Evolutionary conservation across 192 early-diverging fungal species (phyloP).

Genomic region (Obelidium mucronatum): DNA sequence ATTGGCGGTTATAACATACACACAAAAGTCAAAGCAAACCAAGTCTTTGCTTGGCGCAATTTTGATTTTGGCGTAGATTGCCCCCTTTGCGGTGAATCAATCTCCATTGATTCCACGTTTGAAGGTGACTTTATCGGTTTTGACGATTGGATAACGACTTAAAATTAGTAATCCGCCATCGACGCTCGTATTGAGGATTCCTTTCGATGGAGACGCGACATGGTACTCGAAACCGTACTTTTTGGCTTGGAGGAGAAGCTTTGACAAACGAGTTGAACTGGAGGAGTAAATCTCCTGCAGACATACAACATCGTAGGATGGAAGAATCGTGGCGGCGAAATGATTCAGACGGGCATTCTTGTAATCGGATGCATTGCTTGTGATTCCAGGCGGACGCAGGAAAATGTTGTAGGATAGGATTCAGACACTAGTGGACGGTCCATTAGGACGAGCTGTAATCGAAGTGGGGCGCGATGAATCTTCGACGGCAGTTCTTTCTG

Average conservation of each 20-base stretch:
- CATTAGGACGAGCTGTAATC: background rate
- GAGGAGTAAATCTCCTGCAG: slow-evolving; percentile 88
- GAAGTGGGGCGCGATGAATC: slow-evolving; percentile 7
- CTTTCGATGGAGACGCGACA: slow-evolving; percentile 66
- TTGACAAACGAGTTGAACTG: slow-evolving; percentile 62
- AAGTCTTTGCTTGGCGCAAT: slow-evolving; percentile 49
- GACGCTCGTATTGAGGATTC: slow-evolving; percentile 64
- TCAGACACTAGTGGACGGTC: slow-evolving; percentile 3
- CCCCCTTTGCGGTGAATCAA: slow-evolving; percentile 79
- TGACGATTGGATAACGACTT: slow-evolving; percentile 72
- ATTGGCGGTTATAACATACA: too few species aligned
- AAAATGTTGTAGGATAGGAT: slow-evolving; percentile 43
- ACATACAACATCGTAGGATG: slow-evolving; percentile 77
- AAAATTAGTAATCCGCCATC: slow-evolving; percentile 85
- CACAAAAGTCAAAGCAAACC: too few species aligned
- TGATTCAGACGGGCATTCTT: slow-evolving; percentile 79
- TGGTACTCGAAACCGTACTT: slow-evolving; percentile 72
- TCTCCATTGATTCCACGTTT: slow-evolving; percentile 73
- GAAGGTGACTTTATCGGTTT: slow-evolving; percentile 65
- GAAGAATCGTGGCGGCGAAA: slow-evolving; percentile 70
- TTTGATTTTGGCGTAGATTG: slow-evolving; percentile 76
- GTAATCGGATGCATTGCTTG: slow-evolving; percentile 65
- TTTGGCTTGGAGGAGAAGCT: slow-evolving; percentile 67
- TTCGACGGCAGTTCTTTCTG: slow-evolving; percentile 7
- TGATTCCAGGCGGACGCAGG: slow-evolving; percentile 38